Base-by-base conservation (phyloP, 768 basidiomycete genomes). In the Tylopilus cervinicoccineus region DNA sequence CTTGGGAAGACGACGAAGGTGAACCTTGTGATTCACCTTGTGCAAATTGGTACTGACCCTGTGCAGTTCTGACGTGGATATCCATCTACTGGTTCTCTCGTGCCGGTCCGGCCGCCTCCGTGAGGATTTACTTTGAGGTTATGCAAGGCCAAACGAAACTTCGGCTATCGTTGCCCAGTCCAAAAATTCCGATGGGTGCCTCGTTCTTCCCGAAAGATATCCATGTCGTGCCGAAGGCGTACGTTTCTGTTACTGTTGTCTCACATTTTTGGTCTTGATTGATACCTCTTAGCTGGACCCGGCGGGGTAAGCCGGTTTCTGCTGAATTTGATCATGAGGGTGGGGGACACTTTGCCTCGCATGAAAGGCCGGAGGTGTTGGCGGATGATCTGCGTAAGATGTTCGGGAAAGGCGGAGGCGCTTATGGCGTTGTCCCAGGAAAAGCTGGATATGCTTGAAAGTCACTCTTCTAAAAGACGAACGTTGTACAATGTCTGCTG, bases 61-160 rank as follows among this genome's bases (percentile, higher is more conserved):
- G 22, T 65, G 17, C 45, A 80, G 80, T 82, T 1, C 53, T 83
- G 24, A 79, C 76, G 0, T 84, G 80, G 80, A 60, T 79, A 20
- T 81, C 78, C 2, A 69, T 79, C 17, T 80, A 75, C 55, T 78
- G 72, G 69, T 81, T 83, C 63, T 81, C 79, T n/a, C 72, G 75
- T 12, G 71, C 75, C 0, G 80, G 80, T 0, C 80, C 82, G 5
- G 73, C 79, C 2, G 78, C 81, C 0, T 76, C 81, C 0, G 26
- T 75, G 14, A 69, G 80, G 14, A 81, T 81, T 23, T 84, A 83
- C 61, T 82, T 75, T 56, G 83, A 83, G 58, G 53, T 52, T n/a
- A 53, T 62, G 38, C 11, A 44, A 2, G 48, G 48, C 17, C 32
- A 22, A 26, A 7, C 16, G 11, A 16, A 36, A 11, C 33, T 19